Conservation (phyloP, 2,329 filamentous ascomycete genomes). For the Xylariaceae sp. region DNA sequence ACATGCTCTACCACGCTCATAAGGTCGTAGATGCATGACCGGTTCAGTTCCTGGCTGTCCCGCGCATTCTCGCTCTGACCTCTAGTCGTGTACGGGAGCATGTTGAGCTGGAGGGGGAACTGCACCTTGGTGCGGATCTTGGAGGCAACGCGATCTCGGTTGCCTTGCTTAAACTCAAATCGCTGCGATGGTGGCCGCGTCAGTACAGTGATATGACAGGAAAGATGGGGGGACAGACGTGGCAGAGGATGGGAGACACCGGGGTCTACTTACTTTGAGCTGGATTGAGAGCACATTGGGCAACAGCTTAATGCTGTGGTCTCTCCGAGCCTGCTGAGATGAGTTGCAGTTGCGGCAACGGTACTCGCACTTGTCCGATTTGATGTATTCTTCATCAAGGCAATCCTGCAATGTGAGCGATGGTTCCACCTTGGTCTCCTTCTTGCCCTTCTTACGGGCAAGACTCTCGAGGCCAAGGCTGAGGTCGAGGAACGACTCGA, state of each 20-base stretch:
- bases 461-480: constrained; percentile 77
- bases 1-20: constrained; percentile 89
- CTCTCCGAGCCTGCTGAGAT: constrained; percentile 74
- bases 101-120: constrained; percentile 82
- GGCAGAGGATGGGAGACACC: background rate
- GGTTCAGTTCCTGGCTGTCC: constrained; percentile 50
- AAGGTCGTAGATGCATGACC: constrained; percentile 76
- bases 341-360: constrained; percentile 75
- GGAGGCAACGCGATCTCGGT: constrained; percentile 63
- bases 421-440: constrained; percentile 43
- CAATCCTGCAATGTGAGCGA: constrained; percentile 64
- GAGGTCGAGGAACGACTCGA: constrained; percentile 87
- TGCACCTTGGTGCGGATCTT: constrained; percentile 85
- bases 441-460: constrained; percentile 59
- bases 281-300: constrained; percentile 90
- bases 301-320: constrained; percentile 75
- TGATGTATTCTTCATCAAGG: constrained; percentile 79
- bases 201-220: background rate
- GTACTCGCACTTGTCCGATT: constrained; percentile 82
- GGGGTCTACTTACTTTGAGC: constrained; percentile 63
- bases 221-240: no score
- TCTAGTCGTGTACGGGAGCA: constrained; percentile 80
- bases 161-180: constrained; percentile 67
- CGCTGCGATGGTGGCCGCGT: constrained; percentile 35
- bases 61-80: constrained; percentile 47